Percentiles rank a stretch among this genome's conserved stretches.
These are phyloP conservation scores for Phytopythium helicoides DNA, from an alignment of 352 stramenopile genomes.

Conservation along the genomic window DNA sequence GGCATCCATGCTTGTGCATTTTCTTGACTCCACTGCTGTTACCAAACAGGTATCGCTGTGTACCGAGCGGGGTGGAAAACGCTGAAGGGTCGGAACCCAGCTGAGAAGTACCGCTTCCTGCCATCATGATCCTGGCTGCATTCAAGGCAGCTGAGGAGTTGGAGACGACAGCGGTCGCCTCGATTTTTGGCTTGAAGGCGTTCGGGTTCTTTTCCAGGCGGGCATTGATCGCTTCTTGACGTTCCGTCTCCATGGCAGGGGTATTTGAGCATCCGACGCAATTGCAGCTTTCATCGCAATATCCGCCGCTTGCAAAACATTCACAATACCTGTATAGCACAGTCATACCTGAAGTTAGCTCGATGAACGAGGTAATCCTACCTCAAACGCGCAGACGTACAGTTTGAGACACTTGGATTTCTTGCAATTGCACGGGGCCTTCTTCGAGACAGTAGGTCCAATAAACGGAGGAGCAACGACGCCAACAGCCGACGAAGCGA, in stretches of 20 bases:
- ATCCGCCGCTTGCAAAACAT: slow-evolving; percentile 92
- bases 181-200: slow-evolving; percentile 96
- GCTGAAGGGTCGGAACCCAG: neutral
- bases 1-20: slow-evolving; percentile 94
- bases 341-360: neutral
- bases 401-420: slow-evolving; percentile 98
- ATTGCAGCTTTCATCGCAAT: slow-evolving; percentile 93
- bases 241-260: slow-evolving; percentile 50
- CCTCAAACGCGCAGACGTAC: slow-evolving; percentile 21
- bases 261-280: slow-evolving; percentile 93
- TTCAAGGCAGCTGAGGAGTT: slow-evolving; percentile 9
- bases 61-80: slow-evolving; percentile 23
- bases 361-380: no score
- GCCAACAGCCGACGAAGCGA: neutral
- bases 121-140: slow-evolving; percentile 9
- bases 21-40: slow-evolving; percentile 38
- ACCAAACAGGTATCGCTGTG: slow-evolving; percentile 8
- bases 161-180: slow-evolving; percentile 15
- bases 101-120: neutral
- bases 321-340: slow-evolving; percentile 86
- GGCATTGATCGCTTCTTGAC: slow-evolving; percentile 83
- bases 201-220: slow-evolving; percentile 94
- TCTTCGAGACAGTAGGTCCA: slow-evolving; percentile 28
- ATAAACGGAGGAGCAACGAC: slow-evolving; percentile 8
- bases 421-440: slow-evolving; percentile 95